Conservation (phyloP, 2,329 filamentous ascomycete genomes). For the Talaromyces piceae region DNA sequence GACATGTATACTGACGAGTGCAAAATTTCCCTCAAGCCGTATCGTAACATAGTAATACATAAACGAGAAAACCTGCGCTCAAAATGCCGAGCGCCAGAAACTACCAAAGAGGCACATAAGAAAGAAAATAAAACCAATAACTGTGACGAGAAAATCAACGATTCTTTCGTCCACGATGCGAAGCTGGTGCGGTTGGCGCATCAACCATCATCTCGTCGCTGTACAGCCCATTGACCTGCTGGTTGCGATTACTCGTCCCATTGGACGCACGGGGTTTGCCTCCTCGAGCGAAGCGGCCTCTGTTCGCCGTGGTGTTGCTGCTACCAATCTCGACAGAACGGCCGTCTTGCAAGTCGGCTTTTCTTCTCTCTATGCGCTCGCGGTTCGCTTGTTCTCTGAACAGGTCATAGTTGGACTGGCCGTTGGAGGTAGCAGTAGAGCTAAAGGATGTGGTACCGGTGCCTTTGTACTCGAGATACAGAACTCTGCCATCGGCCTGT, state of each 20-base stretch:
- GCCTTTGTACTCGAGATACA: slow-evolving; percentile 51
- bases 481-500: slow-evolving; percentile 52
- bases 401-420: slow-evolving; percentile 22
- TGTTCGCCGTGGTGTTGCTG: too few species aligned
- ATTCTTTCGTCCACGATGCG: slow-evolving; percentile 7
- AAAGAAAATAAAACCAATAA: neutral
- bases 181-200: slow-evolving; percentile 16
- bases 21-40: too few species aligned
- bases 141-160: neutral
- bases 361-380: slow-evolving; percentile 28
- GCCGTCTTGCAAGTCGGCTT: slow-evolving; percentile 27
- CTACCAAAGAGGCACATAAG: neutral
- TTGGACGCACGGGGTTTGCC: neutral
- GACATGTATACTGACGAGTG: too few species aligned
- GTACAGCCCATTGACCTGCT: slow-evolving; percentile 22
- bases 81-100: neutral
- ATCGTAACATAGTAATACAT: neutral
- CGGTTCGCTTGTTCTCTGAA: slow-evolving; percentile 35
- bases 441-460: slow-evolving; percentile 13
- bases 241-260: slow-evolving; percentile 1
- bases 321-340: slow-evolving; percentile 21
- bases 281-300: slow-evolving; percentile 10
- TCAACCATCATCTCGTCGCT: slow-evolving; percentile 37
- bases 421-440: slow-evolving; percentile 10
- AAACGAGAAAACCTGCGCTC: neutral